phyloP scores from a whole-genome alignment of 1,139 yeast genomes.

The Lodderomyces margitis region DNA sequence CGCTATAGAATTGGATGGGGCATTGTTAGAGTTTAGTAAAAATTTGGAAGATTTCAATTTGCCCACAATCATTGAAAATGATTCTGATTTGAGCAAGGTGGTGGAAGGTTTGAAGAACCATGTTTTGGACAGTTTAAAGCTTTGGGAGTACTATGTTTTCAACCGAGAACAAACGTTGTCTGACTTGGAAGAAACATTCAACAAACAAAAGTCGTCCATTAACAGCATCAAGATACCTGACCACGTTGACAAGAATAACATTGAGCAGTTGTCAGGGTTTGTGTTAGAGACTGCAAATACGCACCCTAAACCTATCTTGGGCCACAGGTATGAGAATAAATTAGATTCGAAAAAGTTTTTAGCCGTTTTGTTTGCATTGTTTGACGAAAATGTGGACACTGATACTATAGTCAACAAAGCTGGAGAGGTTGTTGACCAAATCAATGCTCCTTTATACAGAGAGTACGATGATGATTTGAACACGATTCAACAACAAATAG shows the following conservation, averaged over 20 bases:
- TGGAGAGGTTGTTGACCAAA: constrained; percentile 62
- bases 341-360: constrained; percentile 54
- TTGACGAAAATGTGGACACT: constrained; percentile 26
- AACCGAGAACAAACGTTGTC: constrained; percentile 43
- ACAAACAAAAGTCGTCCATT: constrained; percentile 19
- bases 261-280: constrained; percentile 50
- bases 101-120: constrained; percentile 66
- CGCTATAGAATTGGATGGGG: constrained; percentile 80
- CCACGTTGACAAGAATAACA: constrained; percentile 27
- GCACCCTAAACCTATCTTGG: constrained; percentile 21
- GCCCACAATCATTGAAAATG: constrained; percentile 52
- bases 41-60: constrained; percentile 54
- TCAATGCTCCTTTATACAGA: constrained; percentile 71
- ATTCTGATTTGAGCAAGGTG: constrained; percentile 55
- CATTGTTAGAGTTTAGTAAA: constrained; percentile 62
- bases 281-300: constrained; percentile 42
- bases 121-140: constrained; percentile 61
- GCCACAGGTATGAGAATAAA: constrained; percentile 50
- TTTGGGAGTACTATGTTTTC: constrained; percentile 89
- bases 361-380: constrained; percentile 34
- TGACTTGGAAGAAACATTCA: constrained; percentile 40
- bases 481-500: constrained; percentile 64
- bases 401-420: constrained; percentile 43
- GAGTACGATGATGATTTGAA: constrained; percentile 71
- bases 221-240: constrained; percentile 4